Base-by-base conservation (phyloP, 495 filamentous ascomycete species). In the Parathielavia hyrcaniae region DNA sequence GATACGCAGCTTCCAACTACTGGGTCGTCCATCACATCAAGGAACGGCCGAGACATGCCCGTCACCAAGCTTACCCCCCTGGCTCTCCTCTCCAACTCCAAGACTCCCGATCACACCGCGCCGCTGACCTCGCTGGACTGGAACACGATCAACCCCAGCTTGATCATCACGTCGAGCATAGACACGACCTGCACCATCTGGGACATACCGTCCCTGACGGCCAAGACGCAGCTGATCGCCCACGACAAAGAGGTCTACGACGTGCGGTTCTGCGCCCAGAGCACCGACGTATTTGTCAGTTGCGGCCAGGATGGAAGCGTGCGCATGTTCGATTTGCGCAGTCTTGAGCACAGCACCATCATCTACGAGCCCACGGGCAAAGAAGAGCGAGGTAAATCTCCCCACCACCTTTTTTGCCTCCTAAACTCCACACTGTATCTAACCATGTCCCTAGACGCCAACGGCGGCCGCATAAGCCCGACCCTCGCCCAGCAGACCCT, bases 111-210 rank as follows among this genome's bases (percentile, higher is more conserved):
- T 65, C 95, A 97, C 67, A 97, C 93, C 10, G 93, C 93, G 5
- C 93, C 93, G 10, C 83, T 99, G 43, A 99, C 93, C 4, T 95
- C 90, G 10, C 77, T 99, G 26, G 93, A 99, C 73, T 99, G 93
- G 93, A 99, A 99, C 61, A 93, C 87, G 6, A 84, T 97, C 44
- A 93, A 89, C 6, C 93, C 93, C 5, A 96, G 91, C 68, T 74
- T 97, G 40, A 99, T 99, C 65, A 99, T 99, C 60, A 99, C 93
- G 0, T 95, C 89, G 4, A 97, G 92, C 69, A 99, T 99, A 60
- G 93, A 99, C 69, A 99, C 93, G 0, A 99, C 93, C 1, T 99
- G 93, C 73, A 99, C 93, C n/a, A 97, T 99, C 56, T 99, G 93
- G 93, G 93, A 99, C 66, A 99, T 99, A 32, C 93, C 93, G 3